These are phyloP conservation scores for Urochloa ruziziensis DNA, from an alignment of 176 grass and related monocot genomes.

Conservation along the genomic window DNA sequence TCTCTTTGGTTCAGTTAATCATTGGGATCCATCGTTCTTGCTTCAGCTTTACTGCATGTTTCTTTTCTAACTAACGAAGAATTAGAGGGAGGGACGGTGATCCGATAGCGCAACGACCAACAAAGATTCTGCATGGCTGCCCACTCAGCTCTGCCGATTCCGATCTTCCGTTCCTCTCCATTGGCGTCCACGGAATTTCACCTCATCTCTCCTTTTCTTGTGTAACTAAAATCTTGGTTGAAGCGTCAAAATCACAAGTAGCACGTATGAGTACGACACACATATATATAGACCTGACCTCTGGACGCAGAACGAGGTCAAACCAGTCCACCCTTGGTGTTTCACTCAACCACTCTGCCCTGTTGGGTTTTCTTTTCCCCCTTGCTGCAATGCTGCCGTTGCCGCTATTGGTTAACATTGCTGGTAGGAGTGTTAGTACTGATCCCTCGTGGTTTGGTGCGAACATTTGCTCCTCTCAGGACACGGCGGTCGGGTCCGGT, in stretches of 20 bases:
- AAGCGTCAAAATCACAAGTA: conserved; percentile 30
- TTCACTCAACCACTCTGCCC: not conserved
- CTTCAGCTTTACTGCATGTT: not conserved
- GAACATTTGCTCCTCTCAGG: conserved; percentile 4
- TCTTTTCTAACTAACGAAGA: not conserved
- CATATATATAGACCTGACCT: not conserved
- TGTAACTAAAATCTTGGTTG: conserved; percentile 26
- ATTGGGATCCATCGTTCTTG: not conserved
- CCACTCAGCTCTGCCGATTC: not conserved
- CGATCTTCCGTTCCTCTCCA: not conserved
- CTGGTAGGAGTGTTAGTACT: not conserved
- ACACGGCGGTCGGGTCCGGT: not conserved
- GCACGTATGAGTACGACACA: not conserved
- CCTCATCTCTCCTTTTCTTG: not conserved
- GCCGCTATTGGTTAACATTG: not conserved
- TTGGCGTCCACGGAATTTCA: not conserved
- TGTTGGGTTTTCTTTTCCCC: not conserved
- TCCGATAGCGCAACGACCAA: not conserved
- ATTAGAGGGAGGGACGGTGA: not conserved
- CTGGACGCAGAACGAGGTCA: not conserved
- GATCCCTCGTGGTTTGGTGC: conserved; percentile 16
- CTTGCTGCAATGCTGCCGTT: not conserved
- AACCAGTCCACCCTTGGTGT: conserved; percentile 2
- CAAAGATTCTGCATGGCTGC: not conserved
- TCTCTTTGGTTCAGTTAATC: not conserved